Base-by-base conservation (phyloP, 345 rosid species). In the Populus ilicifolia region DNA sequence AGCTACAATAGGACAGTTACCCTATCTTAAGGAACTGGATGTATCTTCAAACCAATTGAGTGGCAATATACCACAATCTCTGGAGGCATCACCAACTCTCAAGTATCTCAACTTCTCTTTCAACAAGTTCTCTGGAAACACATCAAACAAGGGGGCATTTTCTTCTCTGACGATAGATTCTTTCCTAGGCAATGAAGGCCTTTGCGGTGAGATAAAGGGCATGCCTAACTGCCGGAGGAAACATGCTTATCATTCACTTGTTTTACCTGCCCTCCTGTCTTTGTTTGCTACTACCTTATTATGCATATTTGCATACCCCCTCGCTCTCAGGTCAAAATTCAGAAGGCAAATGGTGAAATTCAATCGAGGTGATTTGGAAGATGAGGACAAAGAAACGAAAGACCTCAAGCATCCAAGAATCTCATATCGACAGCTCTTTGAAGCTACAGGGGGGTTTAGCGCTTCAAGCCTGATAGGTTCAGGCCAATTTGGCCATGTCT, bases 401-500 rank as follows among this genome's bases (percentile, higher is more conserved):
- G 94, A 92, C 64, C 81, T 78, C 14, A 83, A 85, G 69, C 85
- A 85, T 74, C 96, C 93, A 11, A 87, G 87, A 86, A 86, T 96
- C 77, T 89, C 98, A 0, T 87, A 92, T 64, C 78, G 67, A 67
- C 88, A 96, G 80, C 94, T 96, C 77, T 59, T 82, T 65, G 89
- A 87, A 85, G 98, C 99, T 59, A 93, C 97, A 1, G 91, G 91
- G 29, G 97, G 94, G 29, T 92, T 93, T 78, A 83, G 83, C 68
- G 72, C 88, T 50, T 92, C 96, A 17, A 90, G 81, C 86, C 76
- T 96, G 36, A 84, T 96, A 8, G 98, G 99, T 73, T 87, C 98
- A 11, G 98, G 98, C 54, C 76, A 81, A 20, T 96, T 93, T 63
- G 98, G 99, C 67, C 93, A 86, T 65, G 99, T 93, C 35, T 96